phyloP scores from a whole-genome alignment of 345 rosid genomes.

The Populus nigra region DNA sequence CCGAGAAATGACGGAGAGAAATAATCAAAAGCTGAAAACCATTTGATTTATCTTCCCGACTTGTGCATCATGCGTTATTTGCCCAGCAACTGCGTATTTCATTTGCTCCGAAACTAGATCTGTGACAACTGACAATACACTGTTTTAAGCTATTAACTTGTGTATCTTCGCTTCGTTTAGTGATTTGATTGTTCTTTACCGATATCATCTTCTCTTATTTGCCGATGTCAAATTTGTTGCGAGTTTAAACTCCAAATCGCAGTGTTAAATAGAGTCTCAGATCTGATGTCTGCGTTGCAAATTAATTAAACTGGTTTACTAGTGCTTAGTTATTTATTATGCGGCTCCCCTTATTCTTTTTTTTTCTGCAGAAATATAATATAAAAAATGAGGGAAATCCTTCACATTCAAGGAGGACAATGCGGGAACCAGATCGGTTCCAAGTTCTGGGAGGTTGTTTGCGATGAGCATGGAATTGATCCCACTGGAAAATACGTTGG shows the following conservation, averaged over 20 bases:
- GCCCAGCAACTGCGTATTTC: background rate
- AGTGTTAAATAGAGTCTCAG: background rate
- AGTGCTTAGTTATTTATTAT: background rate
- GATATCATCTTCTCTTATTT: background rate
- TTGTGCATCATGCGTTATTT: background rate
- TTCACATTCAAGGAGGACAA: conserved; percentile 32
- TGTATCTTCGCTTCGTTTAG: background rate
- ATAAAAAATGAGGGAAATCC: conserved; percentile 26
- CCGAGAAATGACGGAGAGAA: background rate
- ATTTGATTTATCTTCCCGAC: background rate
- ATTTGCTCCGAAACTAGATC: background rate
- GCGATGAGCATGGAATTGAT: conserved; percentile 30
- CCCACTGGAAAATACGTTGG: conserved; percentile 26
- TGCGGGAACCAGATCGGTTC: conserved; percentile 31
- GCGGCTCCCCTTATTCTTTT: too few species aligned
- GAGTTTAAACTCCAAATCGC: background rate
- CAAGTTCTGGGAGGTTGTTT: conserved; percentile 32
- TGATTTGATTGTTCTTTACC: background rate
- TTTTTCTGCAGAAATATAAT: background rate
- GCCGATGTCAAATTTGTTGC: background rate
- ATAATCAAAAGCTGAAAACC: background rate
- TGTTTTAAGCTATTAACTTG: background rate
- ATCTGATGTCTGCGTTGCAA: background rate
- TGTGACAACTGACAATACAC: background rate
- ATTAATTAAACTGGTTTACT: background rate